Evolutionary conservation across 495 filamentous ascomycete genomes (phyloP).

Genomic region (Collariella sp.): DNA sequence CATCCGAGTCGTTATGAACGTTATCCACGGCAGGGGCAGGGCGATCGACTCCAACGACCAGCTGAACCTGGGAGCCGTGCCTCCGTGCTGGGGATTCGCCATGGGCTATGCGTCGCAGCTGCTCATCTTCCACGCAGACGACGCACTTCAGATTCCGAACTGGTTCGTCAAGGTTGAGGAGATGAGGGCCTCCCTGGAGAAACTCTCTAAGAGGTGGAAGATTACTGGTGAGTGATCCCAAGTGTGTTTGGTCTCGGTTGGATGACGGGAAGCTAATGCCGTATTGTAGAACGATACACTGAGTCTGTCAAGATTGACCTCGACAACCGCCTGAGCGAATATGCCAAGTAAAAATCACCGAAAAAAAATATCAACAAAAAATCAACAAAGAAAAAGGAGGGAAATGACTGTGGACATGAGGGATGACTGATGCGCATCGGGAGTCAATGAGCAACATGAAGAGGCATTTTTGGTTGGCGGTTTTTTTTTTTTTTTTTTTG

Average conservation of each 20-base stretch:
- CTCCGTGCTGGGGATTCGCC: constrained; percentile 19
- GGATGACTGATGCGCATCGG: no score
- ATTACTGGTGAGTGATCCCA: constrained; percentile 19
- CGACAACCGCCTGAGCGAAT: not conserved
- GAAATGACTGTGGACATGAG: not conserved
- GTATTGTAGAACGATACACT: constrained; percentile 2
- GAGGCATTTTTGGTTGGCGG: not conserved
- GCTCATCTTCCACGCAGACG: constrained; percentile 22
- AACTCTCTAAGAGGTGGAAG: constrained; percentile 19
- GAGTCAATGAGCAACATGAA: not conserved
- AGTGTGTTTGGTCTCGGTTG: not conserved
- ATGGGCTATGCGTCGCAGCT: constrained; percentile 20
- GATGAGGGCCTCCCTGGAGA: constrained; percentile 11
- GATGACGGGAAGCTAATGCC: not conserved
- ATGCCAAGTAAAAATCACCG: not conserved
- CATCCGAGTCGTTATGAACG: constrained; percentile 15
- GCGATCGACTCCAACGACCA: not conserved
- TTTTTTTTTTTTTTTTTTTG: not conserved
- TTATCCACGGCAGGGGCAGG: constrained; percentile 13
- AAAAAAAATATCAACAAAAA: not conserved
- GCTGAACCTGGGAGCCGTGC: constrained; percentile 9
- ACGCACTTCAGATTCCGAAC: constrained; percentile 7
- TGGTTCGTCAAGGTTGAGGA: constrained; percentile 19
- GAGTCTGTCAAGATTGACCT: constrained; percentile 4
- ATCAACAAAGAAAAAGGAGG: not conserved